These are phyloP conservation scores for Paxillus ammoniavirescens DNA, from an alignment of 768 basidiomycete species.

Conservation along the genomic window DNA sequence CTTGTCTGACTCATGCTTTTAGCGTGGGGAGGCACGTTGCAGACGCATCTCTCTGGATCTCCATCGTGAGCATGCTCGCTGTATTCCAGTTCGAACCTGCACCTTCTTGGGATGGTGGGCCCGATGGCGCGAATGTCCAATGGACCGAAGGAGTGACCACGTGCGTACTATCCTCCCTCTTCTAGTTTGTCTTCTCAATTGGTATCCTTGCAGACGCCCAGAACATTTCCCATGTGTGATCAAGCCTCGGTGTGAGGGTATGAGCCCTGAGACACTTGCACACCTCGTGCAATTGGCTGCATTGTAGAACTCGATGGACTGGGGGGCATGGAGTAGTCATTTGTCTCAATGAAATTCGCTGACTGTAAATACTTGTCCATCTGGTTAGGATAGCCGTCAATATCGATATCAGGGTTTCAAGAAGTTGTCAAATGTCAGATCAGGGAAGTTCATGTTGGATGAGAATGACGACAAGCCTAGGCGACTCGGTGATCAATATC, in stretches of 20 bases:
- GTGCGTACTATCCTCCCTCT: constrained; percentile 8
- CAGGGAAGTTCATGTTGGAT: too few relatives aligned
- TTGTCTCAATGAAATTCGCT: too few relatives aligned
- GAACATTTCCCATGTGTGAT: constrained; percentile 10
- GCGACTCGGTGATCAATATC: not conserved
- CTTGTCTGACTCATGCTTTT: not conserved
- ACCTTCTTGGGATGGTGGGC: constrained; percentile 18
- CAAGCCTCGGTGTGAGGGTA: constrained; percentile 2
- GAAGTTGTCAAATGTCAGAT: too few relatives aligned
- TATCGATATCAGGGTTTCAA: too few relatives aligned
- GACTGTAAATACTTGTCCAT: too few relatives aligned
- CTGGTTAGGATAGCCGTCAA: too few relatives aligned
- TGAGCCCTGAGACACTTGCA: constrained; percentile 13
- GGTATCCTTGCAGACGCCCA: constrained; percentile 1
- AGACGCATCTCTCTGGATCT: constrained; percentile 35
- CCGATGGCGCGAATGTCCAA: constrained; percentile 16
- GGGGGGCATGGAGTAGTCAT: too few relatives aligned
- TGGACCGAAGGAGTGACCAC: constrained; percentile 21
- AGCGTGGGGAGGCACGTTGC: constrained; percentile 45
- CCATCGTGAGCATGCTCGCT: constrained; percentile 21
- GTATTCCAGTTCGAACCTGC: constrained; percentile 13
- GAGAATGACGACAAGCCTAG: too few relatives aligned
- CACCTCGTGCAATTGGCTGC: constrained; percentile 6
- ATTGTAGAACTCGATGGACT: not conserved
- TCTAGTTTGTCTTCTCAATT: not conserved